Evolutionary conservation across 2,329 filamentous ascomycete species (phyloP).

Genomic region (Pseudogymnoascus sp.): DNA sequence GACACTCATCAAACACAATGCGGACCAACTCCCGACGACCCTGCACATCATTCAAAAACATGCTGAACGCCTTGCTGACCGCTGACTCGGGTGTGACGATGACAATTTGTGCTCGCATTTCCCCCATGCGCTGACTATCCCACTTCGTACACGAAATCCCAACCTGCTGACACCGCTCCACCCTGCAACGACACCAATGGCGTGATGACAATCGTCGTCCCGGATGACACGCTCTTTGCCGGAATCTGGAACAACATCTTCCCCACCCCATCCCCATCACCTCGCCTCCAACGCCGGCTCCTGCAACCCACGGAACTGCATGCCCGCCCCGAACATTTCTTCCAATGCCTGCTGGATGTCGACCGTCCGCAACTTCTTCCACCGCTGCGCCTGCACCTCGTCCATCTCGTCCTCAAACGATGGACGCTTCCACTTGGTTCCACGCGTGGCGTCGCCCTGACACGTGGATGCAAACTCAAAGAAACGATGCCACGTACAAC

Average conservation of each 20-base stretch:
- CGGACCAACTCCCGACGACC: neutral
- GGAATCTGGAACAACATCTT: neutral
- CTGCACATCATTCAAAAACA: neutral
- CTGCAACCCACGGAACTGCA: neutral
- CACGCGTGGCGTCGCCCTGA: too few relatives aligned
- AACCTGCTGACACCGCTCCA: neutral
- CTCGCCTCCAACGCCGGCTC: too few relatives aligned
- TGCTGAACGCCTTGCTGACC: neutral
- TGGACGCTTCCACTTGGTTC: too few relatives aligned
- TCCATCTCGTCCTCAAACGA: too few relatives aligned
- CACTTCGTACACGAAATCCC: neutral
- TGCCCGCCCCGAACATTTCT: neutral
- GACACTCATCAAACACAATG: neutral
- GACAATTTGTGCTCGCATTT: neutral
- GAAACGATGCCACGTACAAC: too few relatives aligned
- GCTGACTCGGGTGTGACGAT: neutral
- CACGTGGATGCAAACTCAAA: too few relatives aligned
- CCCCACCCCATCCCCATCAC: neutral
- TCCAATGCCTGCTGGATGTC: neutral
- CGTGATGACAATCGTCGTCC: neutral
- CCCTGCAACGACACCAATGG: neutral
- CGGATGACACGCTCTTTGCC: neutral
- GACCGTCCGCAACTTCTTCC: neutral
- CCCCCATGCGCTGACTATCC: neutral
- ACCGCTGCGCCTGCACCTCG: neutral